A percentile compares a stretch with the other conserved stretches of the same genome.
Evolutionary conservation across 345 rosid genomes (phyloP).

Genomic region (Chamaenerion angustifolium): DNA sequence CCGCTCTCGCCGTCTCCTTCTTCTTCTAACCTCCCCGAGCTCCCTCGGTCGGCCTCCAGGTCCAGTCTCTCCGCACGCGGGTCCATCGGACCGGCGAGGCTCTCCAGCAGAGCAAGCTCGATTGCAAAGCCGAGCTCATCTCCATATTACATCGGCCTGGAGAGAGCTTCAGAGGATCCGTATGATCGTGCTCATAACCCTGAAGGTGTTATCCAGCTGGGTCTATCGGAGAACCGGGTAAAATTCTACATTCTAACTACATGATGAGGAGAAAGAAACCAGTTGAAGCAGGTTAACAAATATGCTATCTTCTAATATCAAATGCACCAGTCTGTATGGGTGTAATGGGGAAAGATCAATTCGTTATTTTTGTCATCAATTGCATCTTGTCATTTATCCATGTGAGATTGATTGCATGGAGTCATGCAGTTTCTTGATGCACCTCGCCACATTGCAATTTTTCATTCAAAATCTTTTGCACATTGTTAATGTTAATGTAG

Average conservation of each 20-base stretch:
- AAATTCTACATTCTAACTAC: not conserved
- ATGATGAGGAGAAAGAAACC: not conserved
- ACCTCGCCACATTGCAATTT: no score
- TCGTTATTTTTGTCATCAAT: no score
- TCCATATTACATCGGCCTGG: slow-evolving; percentile 56
- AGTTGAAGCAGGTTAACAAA: no score
- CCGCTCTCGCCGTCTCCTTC: slow-evolving; percentile 19
- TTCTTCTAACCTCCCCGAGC: slow-evolving; percentile 21
- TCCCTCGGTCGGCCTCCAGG: slow-evolving; percentile 45
- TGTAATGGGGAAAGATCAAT: no score
- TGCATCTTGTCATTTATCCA: not conserved
- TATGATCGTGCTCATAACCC: slow-evolving; percentile 39
- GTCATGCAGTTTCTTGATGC: no score
- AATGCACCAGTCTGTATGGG: no score
- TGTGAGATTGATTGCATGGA: not conserved
- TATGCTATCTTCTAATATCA: no score
- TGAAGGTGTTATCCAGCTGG: slow-evolving; percentile 72
- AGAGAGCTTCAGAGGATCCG: slow-evolving; percentile 44
- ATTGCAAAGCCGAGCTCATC: slow-evolving; percentile 53
- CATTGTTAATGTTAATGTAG: slow-evolving; percentile 25
- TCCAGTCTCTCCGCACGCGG: slow-evolving; percentile 35
- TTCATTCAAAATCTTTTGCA: not conserved
- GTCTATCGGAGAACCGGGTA: slow-evolving; percentile 70
- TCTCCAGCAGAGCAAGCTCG: slow-evolving; percentile 40
- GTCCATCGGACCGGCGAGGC: slow-evolving; percentile 38